A percentile compares a stretch with the other conserved stretches of the same genome.
Conservation (phyloP, 1,284 basidiomycete species). For the Salmacisia buchloeana region DNA sequence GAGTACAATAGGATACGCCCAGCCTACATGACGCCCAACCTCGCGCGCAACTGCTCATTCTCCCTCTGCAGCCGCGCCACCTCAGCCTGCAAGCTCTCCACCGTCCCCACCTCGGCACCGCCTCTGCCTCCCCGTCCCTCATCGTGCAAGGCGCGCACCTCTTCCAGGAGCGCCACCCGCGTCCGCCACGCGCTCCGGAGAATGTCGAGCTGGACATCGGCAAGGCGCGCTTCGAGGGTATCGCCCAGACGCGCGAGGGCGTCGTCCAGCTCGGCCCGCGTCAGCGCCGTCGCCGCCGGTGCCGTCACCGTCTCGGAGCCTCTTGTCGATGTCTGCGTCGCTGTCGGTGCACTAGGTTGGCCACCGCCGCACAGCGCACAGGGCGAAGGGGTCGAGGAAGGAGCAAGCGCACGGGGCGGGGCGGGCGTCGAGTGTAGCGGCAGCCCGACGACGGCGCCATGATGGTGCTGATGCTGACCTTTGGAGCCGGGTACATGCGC, state of each 20-base stretch:
- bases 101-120: neutral
- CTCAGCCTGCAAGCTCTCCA: neutral
- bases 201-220: conserved; percentile 1
- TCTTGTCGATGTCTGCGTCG: neutral
- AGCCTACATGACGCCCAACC: too few relatives aligned
- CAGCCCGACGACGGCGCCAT: neutral
- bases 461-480: neutral
- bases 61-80: neutral
- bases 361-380: neutral
- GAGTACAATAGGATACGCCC: too few relatives aligned
- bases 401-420: neutral
- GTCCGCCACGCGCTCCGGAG: neutral
- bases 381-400: neutral
- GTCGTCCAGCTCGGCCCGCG: neutral
- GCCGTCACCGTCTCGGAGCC: neutral
- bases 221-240: neutral
- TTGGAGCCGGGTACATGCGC: neutral
- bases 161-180: neutral
- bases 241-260: neutral
- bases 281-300: neutral
- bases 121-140: neutral
- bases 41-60: neutral
- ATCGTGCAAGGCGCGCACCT: too few relatives aligned
- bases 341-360: neutral
- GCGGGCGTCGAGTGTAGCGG: neutral